Evolutionary conservation across 2,329 filamentous ascomycete species (phyloP), one percentile per base, ranked within the genome.

Genomic region (Aspergillus transmontanensis): DNA sequence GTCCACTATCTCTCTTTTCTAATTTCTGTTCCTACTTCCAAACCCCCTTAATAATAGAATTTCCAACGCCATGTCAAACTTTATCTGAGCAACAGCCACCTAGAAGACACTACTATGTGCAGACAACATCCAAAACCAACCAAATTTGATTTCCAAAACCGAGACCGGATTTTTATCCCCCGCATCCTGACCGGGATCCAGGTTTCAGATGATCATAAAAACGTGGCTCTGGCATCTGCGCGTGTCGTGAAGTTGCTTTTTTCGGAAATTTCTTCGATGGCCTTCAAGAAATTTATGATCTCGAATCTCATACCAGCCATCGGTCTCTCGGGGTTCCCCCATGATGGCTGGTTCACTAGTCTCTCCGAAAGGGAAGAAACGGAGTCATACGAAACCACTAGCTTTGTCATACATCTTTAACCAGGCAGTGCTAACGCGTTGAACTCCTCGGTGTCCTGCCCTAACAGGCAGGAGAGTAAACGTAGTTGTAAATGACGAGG

Each of bases 211-310:
- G 48, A 58, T 61, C 55, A 32, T 26, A 36, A 62, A 41, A 66
- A 66, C 64, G 64, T 66, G 64, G 64, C 59, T 59, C 55, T 66
- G 62, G 62, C 60, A 55, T 54, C 64, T 66, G 59, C 55, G 62
- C 60, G 58, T 62, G 64, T 64, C 59, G 58, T 53, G 62, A 57
- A 50, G 58, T 51, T 55, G 60, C 50, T 64, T 62, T 62, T 66
- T 66, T 62, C 59, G 62, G 64, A 62, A 64, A 64, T 62, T 64
- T 60, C 62, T 59, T 62, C 62, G 59, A 62, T 45, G 19, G 6
- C 16, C 16, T 19, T 41, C 19, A 41, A 16, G 19, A 41, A 48
- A 48, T 26, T 3, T 26, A 46, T 12, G 23, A 11, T 46, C 21
- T 28, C 12, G 6, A 48, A 34, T 28, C 26, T 41, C 16, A 19